Base-by-base conservation (phyloP, 306 rosid species). In the Betula pendula region DNA sequence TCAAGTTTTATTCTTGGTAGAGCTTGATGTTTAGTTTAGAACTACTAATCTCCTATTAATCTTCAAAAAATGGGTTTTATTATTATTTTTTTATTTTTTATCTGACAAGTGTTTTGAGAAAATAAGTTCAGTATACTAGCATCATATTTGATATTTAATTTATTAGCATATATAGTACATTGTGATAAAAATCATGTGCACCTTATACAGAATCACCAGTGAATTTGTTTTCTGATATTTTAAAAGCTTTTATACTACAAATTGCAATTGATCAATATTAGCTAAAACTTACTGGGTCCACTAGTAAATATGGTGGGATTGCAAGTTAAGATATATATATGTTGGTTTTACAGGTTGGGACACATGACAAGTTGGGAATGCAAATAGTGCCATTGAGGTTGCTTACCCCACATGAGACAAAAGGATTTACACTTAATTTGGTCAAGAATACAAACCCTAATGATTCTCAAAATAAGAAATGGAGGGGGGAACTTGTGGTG, bases 331-430 rank as follows among this genome's bases (percentile, higher is more conserved):
- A 35, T 35, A 3, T 35, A 49, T 48, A 49, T 47, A 40, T 5
- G 16, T 33, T 38, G 35, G 70, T 68, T 72, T 73, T 15, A 13
- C 77, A 74, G 81, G 74, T 62, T 49, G 81, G 81, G 60, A 49
- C 35, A 5, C 77, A 81, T 75, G 79, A 75, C 52, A 72, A 76
- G 22, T 60, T 82, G 55, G 82, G 86, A 24, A 82, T 84, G 81
- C 80, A 81, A 73, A 20, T 75, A 63, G 79, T 77, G 74, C 83
- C 85, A 17, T 22, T 81, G 63, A 78, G 76, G n/a, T 43, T 27
- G 50, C 68, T 84, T 53, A 40, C 16, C 5, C 81, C 72, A 1
- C 45, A 74, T 16, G 70, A 84, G 29, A 70, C 75, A 8, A 81
- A 74, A 76, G 79, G 62, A 48, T 38, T 80, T 24, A 81, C 75